Evolutionary conservation across 345 rosid species (phyloP).

Genomic region (Combretum micranthum): DNA sequence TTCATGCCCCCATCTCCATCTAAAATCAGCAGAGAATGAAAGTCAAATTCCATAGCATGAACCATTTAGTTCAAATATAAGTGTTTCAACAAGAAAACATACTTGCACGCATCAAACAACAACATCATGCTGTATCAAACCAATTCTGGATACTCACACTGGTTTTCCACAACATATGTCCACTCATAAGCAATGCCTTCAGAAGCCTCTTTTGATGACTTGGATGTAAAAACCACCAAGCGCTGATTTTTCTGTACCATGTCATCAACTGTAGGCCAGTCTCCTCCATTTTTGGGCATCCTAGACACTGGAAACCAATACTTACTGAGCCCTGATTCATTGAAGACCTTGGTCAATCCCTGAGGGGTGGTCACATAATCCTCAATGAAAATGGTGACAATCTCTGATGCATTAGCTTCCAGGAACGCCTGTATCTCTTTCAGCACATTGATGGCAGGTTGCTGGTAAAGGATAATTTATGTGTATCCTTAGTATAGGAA

Average conservation of each 20-base stretch:
- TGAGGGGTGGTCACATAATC: constrained; percentile 74
- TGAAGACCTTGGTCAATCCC: constrained; percentile 79
- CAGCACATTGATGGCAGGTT: constrained; percentile 75
- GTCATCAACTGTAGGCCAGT: constrained; percentile 89
- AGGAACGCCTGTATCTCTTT: constrained; percentile 67
- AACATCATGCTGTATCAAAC: not conserved
- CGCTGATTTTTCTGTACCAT: constrained; percentile 83
- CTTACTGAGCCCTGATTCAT: constrained; percentile 62
- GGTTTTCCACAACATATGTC: constrained; percentile 83
- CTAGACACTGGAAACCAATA: constrained; percentile 62
- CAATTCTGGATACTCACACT: constrained; percentile 42
- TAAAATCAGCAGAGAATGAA: constrained; percentile 24
- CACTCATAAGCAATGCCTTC: constrained; percentile 90
- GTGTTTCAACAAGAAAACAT: not conserved
- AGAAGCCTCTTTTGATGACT: constrained; percentile 61
- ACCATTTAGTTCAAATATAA: too few species aligned
- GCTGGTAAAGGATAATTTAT: constrained; percentile 27
- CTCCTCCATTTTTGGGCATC: constrained; percentile 78
- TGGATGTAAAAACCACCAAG: constrained; percentile 81
- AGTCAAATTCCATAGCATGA: not conserved
- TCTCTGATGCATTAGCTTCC: constrained; percentile 67
- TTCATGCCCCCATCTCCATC: constrained; percentile 81
- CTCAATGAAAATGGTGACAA: constrained; percentile 85
- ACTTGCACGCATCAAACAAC: not conserved
- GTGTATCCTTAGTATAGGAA: not conserved